phyloP scores from a whole-genome alignment of 192 early-diverging fungal genomes.

The Neocallimastix lanati region DNA sequence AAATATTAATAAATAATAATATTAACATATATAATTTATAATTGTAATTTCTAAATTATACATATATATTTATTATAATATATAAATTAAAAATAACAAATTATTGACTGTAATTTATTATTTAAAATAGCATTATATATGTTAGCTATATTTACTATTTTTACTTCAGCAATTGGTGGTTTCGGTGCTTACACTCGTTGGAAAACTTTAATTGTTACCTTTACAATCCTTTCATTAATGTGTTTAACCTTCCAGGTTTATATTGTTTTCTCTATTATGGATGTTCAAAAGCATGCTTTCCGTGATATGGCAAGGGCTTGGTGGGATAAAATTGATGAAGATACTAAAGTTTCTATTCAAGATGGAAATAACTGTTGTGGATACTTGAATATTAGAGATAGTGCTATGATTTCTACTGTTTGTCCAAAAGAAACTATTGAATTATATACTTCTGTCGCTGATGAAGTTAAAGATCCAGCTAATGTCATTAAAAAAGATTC shows the following conservation, averaged over 20 bases:
- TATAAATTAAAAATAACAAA: no score
- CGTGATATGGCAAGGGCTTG: background rate
- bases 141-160: background rate
- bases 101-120: no score
- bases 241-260: background rate
- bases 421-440: background rate
- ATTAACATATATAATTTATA: no score
- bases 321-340: background rate
- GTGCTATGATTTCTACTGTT: background rate
- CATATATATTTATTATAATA: no score
- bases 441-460: background rate
- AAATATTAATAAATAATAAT: no score
- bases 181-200: background rate
- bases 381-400: background rate
- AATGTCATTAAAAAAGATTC: background rate
- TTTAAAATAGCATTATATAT: background rate
- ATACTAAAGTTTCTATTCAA: background rate
- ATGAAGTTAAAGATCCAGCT: background rate
- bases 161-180: background rate
- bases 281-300: background rate
- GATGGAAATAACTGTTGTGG: background rate
- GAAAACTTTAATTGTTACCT: background rate
- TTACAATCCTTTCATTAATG: background rate
- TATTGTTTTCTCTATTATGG: background rate
- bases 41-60: no score